Evolutionary conservation across 768 basidiomycete species (phyloP), one percentile per base, ranked within the genome.

Genomic region (Flagelloscypha sp.): DNA sequence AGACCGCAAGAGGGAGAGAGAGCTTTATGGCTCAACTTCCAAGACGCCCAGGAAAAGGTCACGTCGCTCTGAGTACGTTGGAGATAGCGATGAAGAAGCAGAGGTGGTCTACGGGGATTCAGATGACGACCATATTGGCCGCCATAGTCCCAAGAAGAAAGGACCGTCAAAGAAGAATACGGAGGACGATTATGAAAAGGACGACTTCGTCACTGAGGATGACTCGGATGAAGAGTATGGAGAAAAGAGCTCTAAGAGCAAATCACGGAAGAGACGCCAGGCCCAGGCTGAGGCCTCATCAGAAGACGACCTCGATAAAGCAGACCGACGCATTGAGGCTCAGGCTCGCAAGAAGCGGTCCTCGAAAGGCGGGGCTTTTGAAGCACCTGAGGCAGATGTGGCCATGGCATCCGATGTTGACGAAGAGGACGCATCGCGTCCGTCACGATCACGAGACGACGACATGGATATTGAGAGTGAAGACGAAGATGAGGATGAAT

Each of bases 171-270:
- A 54, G 10, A 58, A 62, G n/a, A 64, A 66, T 9, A 66, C 74
- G 27, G 65, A 66, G 4, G 75, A 74, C 15, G 82, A 86, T 27
- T 89, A 89, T 46, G 81, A 85, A 52, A 76, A 80, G 39, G 86
- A 90, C 51, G 86, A 86, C 48, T 90, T 90, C 48, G 64, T 90
- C 19, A 87, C 88, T 8, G 77, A 80, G 10, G 85, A 87, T 45
- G 67, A 71, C 15, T 78, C 76, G 12, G 84, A 86, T 27, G 81
- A 83, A 18, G 83, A 82, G 3, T 54, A 48, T 12, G 56, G 48
- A 7, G 47, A 48, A 30, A 65, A 50, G 8, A 69, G 62, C 15
- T 60, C 57, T 24, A 58, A 62, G 37, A 62, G 55, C 37, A 59
- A 55, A 40, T 68, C 59, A 38, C 57, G 60, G 38, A 61, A 56